phyloP scores from a whole-genome alignment of 2,329 filamentous ascomycete genomes.

The Penicillium sp. region DNA sequence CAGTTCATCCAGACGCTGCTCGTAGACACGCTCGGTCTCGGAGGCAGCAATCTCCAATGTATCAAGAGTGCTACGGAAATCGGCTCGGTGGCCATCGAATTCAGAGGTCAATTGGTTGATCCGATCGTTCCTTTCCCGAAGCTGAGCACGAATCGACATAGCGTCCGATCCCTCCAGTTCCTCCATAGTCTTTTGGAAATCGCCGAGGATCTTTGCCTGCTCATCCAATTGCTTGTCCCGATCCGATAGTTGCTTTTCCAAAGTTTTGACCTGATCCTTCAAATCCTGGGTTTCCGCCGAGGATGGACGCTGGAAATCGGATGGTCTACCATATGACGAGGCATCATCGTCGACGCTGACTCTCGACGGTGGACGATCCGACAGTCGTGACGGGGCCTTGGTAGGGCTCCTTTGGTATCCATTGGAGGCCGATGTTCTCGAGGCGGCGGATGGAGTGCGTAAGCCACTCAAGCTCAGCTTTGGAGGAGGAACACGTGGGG shows the following conservation, averaged over 20 bases:
- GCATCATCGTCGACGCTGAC: slow-evolving; percentile 40
- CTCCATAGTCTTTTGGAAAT: slow-evolving; percentile 87
- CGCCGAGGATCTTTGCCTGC: slow-evolving; percentile 74
- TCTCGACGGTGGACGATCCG: slow-evolving; percentile 41
- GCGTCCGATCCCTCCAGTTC: slow-evolving; percentile 80
- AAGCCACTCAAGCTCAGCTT: slow-evolving; percentile 57
- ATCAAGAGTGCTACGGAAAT: slow-evolving; percentile 96
- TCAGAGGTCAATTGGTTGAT: slow-evolving; percentile 90
- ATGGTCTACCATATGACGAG: slow-evolving; percentile 31
- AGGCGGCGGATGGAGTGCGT: slow-evolving; percentile 54
- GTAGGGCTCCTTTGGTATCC: slow-evolving; percentile 49
- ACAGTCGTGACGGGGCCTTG: slow-evolving; percentile 38
- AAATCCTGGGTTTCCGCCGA: slow-evolving; percentile 40
- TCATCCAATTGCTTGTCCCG: slow-evolving; percentile 86
- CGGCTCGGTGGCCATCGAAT: slow-evolving; percentile 90
- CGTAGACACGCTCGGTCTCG: slow-evolving; percentile 92
- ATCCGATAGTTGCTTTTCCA: slow-evolving; percentile 75
- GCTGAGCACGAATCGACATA: slow-evolving; percentile 71
- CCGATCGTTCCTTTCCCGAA: slow-evolving; percentile 95
- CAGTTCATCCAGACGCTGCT: slow-evolving; percentile 59
- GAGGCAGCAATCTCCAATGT: slow-evolving; percentile 92
- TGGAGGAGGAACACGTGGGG: slow-evolving; percentile 64
- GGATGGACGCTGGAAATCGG: slow-evolving; percentile 29
- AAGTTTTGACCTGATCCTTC: slow-evolving; percentile 70
- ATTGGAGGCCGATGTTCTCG: slow-evolving; percentile 30